Base-by-base conservation (phyloP, 345 rosid genomes). In the Tarenaya hassleriana region DNA sequence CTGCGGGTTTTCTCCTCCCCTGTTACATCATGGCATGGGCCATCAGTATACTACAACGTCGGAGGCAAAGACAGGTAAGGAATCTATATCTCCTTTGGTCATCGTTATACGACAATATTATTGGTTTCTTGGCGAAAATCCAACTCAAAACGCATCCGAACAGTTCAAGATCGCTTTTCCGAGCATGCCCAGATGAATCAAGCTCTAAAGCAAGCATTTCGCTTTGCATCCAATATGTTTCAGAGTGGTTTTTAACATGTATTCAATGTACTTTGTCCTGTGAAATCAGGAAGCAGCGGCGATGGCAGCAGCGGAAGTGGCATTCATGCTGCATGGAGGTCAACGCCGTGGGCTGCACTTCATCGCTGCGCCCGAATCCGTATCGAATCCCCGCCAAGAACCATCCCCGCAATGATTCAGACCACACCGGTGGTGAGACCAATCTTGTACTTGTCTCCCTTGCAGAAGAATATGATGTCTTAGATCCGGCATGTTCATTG, bases 1-100 rank as follows among this genome's bases (percentile, higher is more conserved):
- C 94, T 10, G 95, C 87, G 8, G 85, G 88, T 50, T 92, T 92
- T 79, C 94, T 92, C 61, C 83, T 92, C 46, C 97, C 98, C 0
- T 92, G 98, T 69, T 92, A 88, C 69, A 85, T 92, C 48, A 92
- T 88, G 98, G 98, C 97, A 45, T 92, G 98, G 98, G 97, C 95
- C 52, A 77, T 92, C 51, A 83, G 94, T 71, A 77, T 88, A 58
- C 56, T 92, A 69, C 98, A 92, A 75, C 90, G 86, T 6, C 79
- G 98, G 16, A 80, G 97, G 71, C 95, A 88, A 62, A 81, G 95
- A 78, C 95, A 85, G 86, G 98, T 92, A n/a, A n/a, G n/a, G n/a
- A n/a, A n/a, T n/a, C n/a, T n/a, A n/a, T n/a, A n/a, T n/a, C n/a
- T n/a, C n/a, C n/a, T n/a, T n/a, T n/a, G n/a, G n/a, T n/a, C n/a